A percentile compares a stretch with the other conserved stretches of the same genome.
These are phyloP conservation scores for Sugiyamaella smithiae DNA, from an alignment of 805 yeast species.

Conservation along the genomic window DNA sequence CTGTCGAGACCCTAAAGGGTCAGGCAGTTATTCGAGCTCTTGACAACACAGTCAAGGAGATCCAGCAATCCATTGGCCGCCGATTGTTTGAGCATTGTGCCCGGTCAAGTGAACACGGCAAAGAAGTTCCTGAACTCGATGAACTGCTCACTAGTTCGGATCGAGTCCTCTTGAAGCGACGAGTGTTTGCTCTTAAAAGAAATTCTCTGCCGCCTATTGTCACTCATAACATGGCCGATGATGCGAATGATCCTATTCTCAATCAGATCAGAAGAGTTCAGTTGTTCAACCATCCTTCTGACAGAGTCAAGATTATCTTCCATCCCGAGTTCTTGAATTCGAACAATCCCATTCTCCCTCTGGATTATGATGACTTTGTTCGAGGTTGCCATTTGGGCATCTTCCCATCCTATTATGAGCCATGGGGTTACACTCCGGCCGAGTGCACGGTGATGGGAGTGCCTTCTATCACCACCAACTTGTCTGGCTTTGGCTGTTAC, in stretches of 20 bases:
- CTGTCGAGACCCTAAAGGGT: constrained; percentile 92
- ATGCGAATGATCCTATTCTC: constrained; percentile 83
- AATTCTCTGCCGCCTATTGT: constrained; percentile 91
- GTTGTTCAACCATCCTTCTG: constrained; percentile 83
- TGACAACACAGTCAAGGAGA: constrained; percentile 84
- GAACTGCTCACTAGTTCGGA: constrained; percentile 85
- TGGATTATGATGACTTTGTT: constrained; percentile 96
- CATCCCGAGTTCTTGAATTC: constrained; percentile 97
- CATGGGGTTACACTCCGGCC: constrained; percentile 99
- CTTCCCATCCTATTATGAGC: constrained; percentile 97
- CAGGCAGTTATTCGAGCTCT: constrained; percentile 94
- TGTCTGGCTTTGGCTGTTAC: constrained; percentile 96
- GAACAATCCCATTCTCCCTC: constrained; percentile 86
- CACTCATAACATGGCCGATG: constrained; percentile 95
- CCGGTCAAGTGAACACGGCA: constrained; percentile 48
- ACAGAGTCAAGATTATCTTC: constrained; percentile 91
- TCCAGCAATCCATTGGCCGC: constrained; percentile 80
- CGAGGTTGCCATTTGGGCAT: constrained; percentile 98
- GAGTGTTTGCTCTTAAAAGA: constrained; percentile 89
- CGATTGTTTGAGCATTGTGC: constrained; percentile 90
- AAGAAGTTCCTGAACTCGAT: constrained; percentile 74
- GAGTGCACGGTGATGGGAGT: constrained; percentile 99
- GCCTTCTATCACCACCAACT: constrained; percentile 92
- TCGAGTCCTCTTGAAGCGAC: constrained; percentile 81
- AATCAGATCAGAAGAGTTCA: constrained; percentile 90